Evolutionary conservation across 768 basidiomycete genomes (phyloP), one percentile per base, ranked within the genome.

Genomic region (Kwoniella pini): DNA sequence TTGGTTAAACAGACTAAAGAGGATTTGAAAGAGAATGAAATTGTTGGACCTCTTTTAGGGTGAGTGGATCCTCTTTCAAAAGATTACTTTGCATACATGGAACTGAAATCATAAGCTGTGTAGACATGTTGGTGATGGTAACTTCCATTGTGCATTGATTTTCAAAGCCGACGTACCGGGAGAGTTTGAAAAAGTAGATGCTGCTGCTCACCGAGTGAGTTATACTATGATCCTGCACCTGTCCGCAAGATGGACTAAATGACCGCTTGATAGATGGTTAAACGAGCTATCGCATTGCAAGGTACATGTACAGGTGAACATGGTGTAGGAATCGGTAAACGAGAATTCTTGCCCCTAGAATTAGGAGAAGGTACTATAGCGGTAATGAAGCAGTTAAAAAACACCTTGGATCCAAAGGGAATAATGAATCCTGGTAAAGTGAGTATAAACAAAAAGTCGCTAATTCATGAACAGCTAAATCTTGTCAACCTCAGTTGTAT

Each of bases 381-480:
- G 43, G 80, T 94, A 6, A 91, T 95, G 91, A 85, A 84, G 79
- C 83, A 82, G 11, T 82, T 94, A 67, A 96, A 94, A 77, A 80
- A 78, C 27, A 82, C 86, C 10, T 42, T 68, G 9, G 91, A 94
- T 77, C 90, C 91, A 0, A 70, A 84, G 46, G 85, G 88, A 65
- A 81, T 95, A 46, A 82, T 92, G 79, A 94, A 93, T 73, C 91
- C 91, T 11, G 90, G 88, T 49, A 92, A 93, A 84, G 70, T 79
- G 38, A 57, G 62, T 62, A 45, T 17, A 21, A 48, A n/a, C n/a
- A n/a, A n/a, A n/a, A n/a, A n/a, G n/a, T n/a, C n/a, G n/a, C n/a
- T n/a, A n/a, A n/a, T n/a, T n/a, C n/a, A n/a, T n/a, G n/a, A n/a
- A n/a, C n/a, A n/a, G n/a, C n/a, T n/a, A n/a, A n/a, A n/a, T n/a